Conservation (phyloP, 179 eudicot species). For the Beta lomatogona region DNA sequence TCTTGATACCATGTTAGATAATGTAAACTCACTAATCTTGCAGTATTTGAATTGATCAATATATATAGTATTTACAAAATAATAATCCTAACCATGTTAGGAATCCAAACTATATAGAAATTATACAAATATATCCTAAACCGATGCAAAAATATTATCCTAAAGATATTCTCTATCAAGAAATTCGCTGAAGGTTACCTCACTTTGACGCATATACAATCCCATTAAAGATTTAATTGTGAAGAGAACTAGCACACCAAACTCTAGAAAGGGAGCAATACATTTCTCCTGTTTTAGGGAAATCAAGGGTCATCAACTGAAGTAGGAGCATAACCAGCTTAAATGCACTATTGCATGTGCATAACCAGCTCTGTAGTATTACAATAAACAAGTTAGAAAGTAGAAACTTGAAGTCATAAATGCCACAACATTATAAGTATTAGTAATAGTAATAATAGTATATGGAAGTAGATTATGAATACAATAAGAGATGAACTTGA, state of each 20-base stretch:
- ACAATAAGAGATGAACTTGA: too few relatives aligned
- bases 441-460: neutral
- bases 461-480: too few relatives aligned
- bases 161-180: too few relatives aligned
- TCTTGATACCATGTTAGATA: too few relatives aligned
- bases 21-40: too few relatives aligned
- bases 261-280: neutral
- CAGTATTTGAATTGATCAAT: too few relatives aligned
- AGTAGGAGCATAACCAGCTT: conserved; percentile 59
- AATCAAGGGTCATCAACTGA: conserved; percentile 4
- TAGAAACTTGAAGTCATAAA: neutral
- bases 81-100: too few relatives aligned
- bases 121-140: too few relatives aligned
- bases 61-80: too few relatives aligned
- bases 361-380: conserved; percentile 84
- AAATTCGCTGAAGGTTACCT: too few relatives aligned
- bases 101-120: too few relatives aligned
- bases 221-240: neutral
- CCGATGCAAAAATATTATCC: too few relatives aligned
- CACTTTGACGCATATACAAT: neutral
- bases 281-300: neutral
- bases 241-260: neutral
- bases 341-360: conserved; percentile 85
- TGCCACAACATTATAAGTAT: neutral
- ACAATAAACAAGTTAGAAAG: conserved; percentile 22